These are phyloP conservation scores for Colletotrichum eleusines DNA, from an alignment of 2,329 filamentous ascomycete species.

Conservation along the genomic window DNA sequence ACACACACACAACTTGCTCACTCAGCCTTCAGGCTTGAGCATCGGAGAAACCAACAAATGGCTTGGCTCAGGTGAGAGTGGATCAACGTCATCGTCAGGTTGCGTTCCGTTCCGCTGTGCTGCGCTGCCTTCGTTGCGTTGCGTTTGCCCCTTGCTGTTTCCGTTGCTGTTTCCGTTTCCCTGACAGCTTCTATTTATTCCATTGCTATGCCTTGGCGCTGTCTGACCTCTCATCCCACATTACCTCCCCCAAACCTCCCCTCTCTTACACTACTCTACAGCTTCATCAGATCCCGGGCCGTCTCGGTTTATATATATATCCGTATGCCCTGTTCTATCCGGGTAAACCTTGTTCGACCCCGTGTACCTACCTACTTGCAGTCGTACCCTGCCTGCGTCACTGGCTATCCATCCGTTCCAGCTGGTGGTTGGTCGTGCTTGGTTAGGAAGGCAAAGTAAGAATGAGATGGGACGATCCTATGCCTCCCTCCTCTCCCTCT, in stretches of 20 bases:
- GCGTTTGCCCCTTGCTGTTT: conserved; percentile 26
- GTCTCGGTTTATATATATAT: conserved; percentile 7
- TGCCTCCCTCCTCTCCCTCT: neutral
- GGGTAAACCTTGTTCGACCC: conserved; percentile 23
- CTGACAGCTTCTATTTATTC: conserved; percentile 13
- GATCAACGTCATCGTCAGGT: conserved; percentile 3
- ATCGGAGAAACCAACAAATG: conserved; percentile 19
- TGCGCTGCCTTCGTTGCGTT: conserved; percentile 3
- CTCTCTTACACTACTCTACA: neutral
- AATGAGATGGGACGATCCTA: neutral
- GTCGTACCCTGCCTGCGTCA: neutral
- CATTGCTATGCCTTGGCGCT: neutral
- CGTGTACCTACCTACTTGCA: neutral
- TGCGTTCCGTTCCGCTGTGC: conserved; percentile 2
- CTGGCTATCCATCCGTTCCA: conserved; percentile 30
- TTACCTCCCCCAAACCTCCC: conserved; percentile 1
- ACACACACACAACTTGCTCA: neutral
- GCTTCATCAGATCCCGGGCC: conserved; percentile 15
- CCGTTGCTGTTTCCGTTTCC: conserved; percentile 23
- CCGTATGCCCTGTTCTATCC: conserved; percentile 25
- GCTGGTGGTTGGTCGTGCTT: conserved; percentile 6
- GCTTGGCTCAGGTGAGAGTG: conserved; percentile 24
- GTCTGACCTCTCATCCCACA: conserved; percentile 16
- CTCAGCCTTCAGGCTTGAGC: conserved; percentile 2
- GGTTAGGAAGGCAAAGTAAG: neutral